A percentile compares a stretch with the other conserved stretches of the same genome.
phyloP scores from a whole-genome alignment of 2,329 filamentous ascomycete species.

The Botrytis paeoniae region DNA sequence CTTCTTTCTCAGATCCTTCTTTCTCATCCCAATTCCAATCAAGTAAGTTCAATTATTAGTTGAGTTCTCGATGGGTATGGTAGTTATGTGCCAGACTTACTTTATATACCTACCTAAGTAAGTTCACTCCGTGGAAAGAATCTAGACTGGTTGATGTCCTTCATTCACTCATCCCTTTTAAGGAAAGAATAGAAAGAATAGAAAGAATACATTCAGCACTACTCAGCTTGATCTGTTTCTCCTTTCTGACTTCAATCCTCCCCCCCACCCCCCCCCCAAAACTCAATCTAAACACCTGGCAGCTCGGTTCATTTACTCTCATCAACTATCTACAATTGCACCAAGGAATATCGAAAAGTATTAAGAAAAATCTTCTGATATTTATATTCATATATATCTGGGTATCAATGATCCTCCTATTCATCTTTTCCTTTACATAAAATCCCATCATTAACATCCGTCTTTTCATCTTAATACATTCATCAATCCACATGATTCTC shows the following conservation, averaged over 20 bases:
- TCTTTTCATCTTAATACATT: neutral
- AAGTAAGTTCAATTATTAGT: neutral
- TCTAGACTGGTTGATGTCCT: neutral
- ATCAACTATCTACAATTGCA: neutral
- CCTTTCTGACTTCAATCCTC: neutral
- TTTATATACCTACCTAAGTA: neutral
- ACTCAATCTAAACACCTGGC: neutral
- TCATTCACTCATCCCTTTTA: neutral
- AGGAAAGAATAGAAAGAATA: no score
- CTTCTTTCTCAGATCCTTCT: neutral
- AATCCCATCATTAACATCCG: neutral
- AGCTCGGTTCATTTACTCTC: neutral
- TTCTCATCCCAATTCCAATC: neutral
- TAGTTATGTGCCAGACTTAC: neutral
- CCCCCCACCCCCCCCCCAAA: no score
- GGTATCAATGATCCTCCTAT: constrained; percentile 6
- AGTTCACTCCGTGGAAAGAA: neutral
- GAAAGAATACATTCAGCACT: neutral
- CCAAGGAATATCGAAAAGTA: neutral
- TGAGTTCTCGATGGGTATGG: neutral
- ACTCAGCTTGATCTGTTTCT: neutral
- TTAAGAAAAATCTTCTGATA: neutral
- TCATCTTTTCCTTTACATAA: neutral
- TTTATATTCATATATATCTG: neutral
- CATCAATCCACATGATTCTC: neutral